A percentile compares a stretch with the other conserved stretches of the same genome.
These are phyloP conservation scores for Melanogaster broomeanus DNA, from an alignment of 768 basidiomycete species.

Conservation along the genomic window DNA sequence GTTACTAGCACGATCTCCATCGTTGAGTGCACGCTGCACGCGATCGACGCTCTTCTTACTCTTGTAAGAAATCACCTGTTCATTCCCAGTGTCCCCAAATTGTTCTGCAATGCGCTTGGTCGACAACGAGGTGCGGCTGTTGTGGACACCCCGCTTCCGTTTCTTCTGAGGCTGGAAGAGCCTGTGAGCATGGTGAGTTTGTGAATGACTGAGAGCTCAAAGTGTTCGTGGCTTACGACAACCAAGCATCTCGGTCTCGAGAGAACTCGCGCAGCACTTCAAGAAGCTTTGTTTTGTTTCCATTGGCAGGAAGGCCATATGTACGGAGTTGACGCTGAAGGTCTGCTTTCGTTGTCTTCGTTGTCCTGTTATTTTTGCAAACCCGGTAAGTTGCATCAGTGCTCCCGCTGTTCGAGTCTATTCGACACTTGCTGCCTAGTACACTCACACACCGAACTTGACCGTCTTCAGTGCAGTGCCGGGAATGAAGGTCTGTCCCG, in stretches of 20 bases:
- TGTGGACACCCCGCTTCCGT: neutral
- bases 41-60: conserved; percentile 2
- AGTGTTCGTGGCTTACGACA: conserved; percentile 4
- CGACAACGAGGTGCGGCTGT: neutral
- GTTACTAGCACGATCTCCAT: neutral
- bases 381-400: neutral
- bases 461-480: neutral
- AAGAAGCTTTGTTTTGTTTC: conserved; percentile 7
- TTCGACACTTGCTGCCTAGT: neutral
- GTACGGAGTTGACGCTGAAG: neutral
- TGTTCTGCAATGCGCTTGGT: neutral
- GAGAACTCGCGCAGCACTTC: conserved; percentile 13
- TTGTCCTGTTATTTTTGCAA: neutral
- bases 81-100: neutral
- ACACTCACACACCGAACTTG: neutral
- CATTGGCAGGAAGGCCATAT: conserved; percentile 1
- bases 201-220: neutral
- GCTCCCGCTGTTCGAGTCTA: too few species aligned
- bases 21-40: neutral
- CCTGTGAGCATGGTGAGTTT: neutral
- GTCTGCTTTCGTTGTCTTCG: neutral
- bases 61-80: neutral
- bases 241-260: conserved; percentile 10
- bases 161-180: neutral
- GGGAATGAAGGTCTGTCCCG: neutral